These are phyloP conservation scores for Pseudopithomyces maydicus DNA, from an alignment of 2,329 filamentous ascomycete genomes.

Conservation along the genomic window DNA sequence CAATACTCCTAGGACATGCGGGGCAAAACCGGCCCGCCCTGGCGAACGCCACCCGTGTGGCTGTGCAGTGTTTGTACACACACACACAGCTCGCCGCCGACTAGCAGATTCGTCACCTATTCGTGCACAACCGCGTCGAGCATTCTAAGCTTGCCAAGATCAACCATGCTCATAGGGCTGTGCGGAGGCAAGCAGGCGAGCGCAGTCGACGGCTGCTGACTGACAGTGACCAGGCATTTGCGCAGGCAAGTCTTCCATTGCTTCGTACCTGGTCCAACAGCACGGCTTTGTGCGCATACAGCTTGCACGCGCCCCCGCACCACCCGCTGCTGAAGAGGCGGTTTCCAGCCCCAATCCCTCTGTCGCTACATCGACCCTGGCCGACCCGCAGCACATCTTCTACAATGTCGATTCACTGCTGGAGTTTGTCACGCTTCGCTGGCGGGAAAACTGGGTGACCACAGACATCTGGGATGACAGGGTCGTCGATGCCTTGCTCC, in stretches of 20 bases:
- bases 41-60: too few species aligned
- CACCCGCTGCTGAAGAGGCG: constrained; percentile 50
- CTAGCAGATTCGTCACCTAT: not conserved
- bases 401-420: constrained; percentile 69
- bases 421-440: constrained; percentile 83
- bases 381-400: constrained; percentile 44
- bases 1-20: too few species aligned
- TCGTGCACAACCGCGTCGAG: not conserved
- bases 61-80: not conserved
- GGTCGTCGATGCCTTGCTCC: constrained; percentile 74
- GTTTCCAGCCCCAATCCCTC: constrained; percentile 46
- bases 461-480: constrained; percentile 78
- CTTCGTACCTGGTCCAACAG: constrained; percentile 81
- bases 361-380: constrained; percentile 12
- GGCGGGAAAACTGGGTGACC: constrained; percentile 84
- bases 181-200: constrained; percentile 52
- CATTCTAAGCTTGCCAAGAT: not conserved
- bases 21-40: too few species aligned
- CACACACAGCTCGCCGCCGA: not conserved
- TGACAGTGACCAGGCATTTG: constrained; percentile 71
- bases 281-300: constrained; percentile 80
- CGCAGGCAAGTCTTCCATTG: constrained; percentile 88
- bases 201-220: constrained; percentile 1
- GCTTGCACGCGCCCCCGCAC: constrained; percentile 53
- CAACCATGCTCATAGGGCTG: constrained; percentile 73